These are phyloP conservation scores for Linum trigynum DNA, from an alignment of 345 rosid species.

Conservation along the genomic window DNA sequence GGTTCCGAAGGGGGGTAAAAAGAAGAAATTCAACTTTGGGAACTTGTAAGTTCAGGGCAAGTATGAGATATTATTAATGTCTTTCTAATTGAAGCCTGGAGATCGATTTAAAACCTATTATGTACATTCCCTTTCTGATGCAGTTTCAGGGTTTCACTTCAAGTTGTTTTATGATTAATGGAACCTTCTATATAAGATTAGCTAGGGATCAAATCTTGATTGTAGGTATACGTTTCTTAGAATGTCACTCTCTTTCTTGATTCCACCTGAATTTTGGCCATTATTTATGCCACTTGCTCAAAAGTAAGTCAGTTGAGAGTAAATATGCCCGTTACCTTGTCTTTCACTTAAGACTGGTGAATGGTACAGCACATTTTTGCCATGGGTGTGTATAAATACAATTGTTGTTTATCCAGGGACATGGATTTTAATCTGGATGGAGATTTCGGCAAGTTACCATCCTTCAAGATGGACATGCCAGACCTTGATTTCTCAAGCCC, in stretches of 20 bases:
- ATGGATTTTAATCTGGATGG: conserved; percentile 68
- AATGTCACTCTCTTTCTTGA: not conserved
- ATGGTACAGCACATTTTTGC: not conserved
- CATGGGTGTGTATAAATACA: not conserved
- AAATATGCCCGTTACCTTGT: not conserved
- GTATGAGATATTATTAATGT: not conserved
- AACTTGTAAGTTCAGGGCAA: conserved; percentile 54
- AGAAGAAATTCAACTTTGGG: conserved; percentile 54
- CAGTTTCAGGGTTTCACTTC: not conserved
- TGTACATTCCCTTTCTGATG: not conserved
- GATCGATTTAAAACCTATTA: not conserved
- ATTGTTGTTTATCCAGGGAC: conserved; percentile 40
- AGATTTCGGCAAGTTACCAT: conserved; percentile 62
- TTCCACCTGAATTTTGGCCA: not conserved
- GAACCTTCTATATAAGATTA: not conserved
- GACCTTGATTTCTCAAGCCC: conserved; percentile 73
- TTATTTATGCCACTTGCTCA: not conserved
- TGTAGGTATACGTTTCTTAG: no score
- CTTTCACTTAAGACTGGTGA: not conserved
- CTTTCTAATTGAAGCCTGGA: not conserved
- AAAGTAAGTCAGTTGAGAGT: not conserved
- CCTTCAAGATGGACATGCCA: conserved; percentile 66
- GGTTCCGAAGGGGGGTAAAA: conserved; percentile 36
- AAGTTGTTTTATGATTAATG: not conserved
- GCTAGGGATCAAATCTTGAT: not conserved